Evolutionary conservation across 1,139 yeast species (phyloP), one percentile per base, ranked within the genome.

Genomic region (Blastobotrys elegans): DNA sequence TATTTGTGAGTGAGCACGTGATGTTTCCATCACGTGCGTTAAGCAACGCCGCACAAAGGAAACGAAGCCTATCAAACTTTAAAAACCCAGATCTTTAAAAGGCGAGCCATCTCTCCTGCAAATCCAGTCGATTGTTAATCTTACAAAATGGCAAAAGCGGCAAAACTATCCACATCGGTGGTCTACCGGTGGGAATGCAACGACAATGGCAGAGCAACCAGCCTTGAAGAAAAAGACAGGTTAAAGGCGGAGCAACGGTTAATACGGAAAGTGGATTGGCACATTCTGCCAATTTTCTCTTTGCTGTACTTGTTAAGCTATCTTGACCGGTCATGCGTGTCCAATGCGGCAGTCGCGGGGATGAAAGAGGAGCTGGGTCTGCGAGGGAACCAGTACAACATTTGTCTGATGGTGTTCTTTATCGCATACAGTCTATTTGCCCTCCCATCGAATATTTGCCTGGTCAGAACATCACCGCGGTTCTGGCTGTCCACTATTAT

Each of bases 341-440:
- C 88, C 34, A 84, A 84, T 61, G 92, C 92, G 20, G 78, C 77
- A 52, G 73, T 82, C 50, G 82, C 82, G 54, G 89, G 89, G 10
- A 68, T 84, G 66, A 29, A 4, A 4, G 21, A 40, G n/a, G 43
- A 30, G 7, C 30, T 48, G 2, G 29, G 29, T 11, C 40, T 48
- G 24, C 8, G 10, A 1, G 44, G 31, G 5, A 40, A 29, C 55
- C 84, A 83, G 61, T 84, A 75, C 67, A 80, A 81, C 58, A 73
- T 73, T 22, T 67, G 85, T 1, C 56, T 71, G 57, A 81, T 88
- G 7, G 74, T 84, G 10, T 84, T 84, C 63, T 84, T 82, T 58
- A 83, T 83, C 17, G 89, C 89, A 7, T 84, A 84, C 60, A 69
- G 82, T 21, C 63, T 81, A 27, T 79, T 80, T 54, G 94, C 84